These are phyloP conservation scores for Angomonas ambiguus DNA, from an alignment of 208 protist species.

Conservation along the genomic window DNA sequence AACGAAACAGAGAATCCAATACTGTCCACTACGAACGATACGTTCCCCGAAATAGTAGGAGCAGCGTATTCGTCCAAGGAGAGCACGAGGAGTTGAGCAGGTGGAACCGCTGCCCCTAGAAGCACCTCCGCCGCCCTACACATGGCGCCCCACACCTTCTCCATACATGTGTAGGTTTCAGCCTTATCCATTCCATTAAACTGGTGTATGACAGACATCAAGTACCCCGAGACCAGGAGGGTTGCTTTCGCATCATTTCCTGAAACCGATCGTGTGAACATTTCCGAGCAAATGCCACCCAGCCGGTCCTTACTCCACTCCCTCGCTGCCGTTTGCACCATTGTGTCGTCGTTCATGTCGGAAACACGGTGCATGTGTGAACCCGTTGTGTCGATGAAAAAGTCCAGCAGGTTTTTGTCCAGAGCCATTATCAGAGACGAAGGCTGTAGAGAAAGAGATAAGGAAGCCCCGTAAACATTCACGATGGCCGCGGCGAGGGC, in stretches of 20 bases:
- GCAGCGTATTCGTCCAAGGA: not conserved
- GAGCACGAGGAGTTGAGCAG: not conserved
- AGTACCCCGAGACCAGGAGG: not conserved
- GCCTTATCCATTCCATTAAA: too few relatives aligned
- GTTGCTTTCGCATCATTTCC: not conserved
- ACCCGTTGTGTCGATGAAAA: constrained; percentile 43
- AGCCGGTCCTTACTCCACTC: not conserved
- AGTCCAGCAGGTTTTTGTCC: constrained; percentile 38
- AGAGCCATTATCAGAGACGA: constrained; percentile 46
- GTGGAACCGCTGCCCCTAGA: not conserved
- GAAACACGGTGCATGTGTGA: not conserved
- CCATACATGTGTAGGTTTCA: too few relatives aligned
- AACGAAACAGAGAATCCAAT: not conserved
- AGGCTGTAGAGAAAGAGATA: constrained; percentile 44
- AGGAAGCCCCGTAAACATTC: constrained; percentile 35
- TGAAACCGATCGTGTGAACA: not conserved
- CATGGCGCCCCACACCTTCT: not conserved
- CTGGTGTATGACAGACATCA: not conserved
- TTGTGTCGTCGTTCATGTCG: not conserved
- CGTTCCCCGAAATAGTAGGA: not conserved
- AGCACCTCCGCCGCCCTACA: not conserved
- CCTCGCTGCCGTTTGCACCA: not conserved
- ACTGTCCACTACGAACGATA: not conserved
- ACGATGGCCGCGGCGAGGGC: constrained; percentile 45
- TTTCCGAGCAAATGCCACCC: not conserved